Conservation (phyloP, 2,329 filamentous ascomycete species). For the Aphanocladium album region DNA sequence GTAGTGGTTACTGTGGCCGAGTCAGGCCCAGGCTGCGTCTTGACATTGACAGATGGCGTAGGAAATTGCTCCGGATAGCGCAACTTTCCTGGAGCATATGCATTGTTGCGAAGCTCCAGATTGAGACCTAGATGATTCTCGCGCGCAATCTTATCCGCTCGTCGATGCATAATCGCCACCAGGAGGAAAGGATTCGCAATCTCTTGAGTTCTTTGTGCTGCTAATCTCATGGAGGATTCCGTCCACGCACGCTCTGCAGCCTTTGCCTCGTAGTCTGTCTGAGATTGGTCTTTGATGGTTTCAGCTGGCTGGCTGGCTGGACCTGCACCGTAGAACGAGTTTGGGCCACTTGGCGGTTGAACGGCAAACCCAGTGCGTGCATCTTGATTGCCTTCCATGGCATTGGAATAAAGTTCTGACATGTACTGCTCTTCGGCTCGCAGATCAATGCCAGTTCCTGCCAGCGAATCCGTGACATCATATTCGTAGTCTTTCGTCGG, state of each 20-base stretch:
- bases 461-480: slow-evolving; percentile 78
- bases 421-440: slow-evolving; percentile 81
- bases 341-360: slow-evolving; percentile 50
- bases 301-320: slow-evolving; percentile 59
- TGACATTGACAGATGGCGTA: slow-evolving; percentile 48
- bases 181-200: slow-evolving; percentile 69
- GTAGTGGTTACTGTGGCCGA: slow-evolving; percentile 57
- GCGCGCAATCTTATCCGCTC: slow-evolving; percentile 51
- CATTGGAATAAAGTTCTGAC: slow-evolving; percentile 58
- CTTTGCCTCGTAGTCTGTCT: slow-evolving; percentile 62
- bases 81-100: slow-evolving; percentile 42
- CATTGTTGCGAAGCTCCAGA: slow-evolving; percentile 47
- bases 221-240: slow-evolving; percentile 58
- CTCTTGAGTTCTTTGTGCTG: slow-evolving; percentile 59
- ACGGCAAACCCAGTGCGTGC: slow-evolving; percentile 45
- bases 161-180: slow-evolving; percentile 56
- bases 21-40: slow-evolving; percentile 54
- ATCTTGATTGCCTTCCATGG: slow-evolving; percentile 41
- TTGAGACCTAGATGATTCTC: slow-evolving; percentile 55
- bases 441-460: slow-evolving; percentile 80
- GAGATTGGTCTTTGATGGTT: slow-evolving; percentile 38
- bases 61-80: slow-evolving; percentile 45
- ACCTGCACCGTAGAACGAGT: slow-evolving; percentile 60
- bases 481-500: slow-evolving; percentile 60
- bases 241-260: slow-evolving; percentile 61